Evolutionary conservation across 1,139 yeast genomes (phyloP), one percentile per base, ranked within the genome.

Genomic region (Hemisphaericaspora lyxosophila): DNA sequence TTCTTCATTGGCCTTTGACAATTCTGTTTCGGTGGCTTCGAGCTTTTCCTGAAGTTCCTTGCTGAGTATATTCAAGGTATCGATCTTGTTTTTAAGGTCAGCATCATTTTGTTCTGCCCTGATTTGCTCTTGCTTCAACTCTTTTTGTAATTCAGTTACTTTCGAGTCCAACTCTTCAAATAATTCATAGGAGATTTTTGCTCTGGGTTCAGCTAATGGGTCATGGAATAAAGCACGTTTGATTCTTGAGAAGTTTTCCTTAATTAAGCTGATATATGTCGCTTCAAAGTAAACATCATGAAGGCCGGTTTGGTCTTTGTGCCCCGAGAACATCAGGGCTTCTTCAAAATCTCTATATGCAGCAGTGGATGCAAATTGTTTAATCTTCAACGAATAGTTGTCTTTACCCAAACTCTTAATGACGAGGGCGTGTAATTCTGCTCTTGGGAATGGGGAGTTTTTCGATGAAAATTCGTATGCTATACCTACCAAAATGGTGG

Each of bases 381-480:
- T 79, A 5, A 92, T 75, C 47, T 84, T 82, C 33, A 85, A 70
- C 1, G 84, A 73, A 51, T 87, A 89, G 45, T 85, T 86, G 47
- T 89, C 96, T 37, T 78, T 73, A 1, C 97, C 97, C 35, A 92
- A 67, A n/a, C 82, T 71, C 43, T 80, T 83, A 2, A 74, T 67
- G 24, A 94, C 64, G 31, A 87, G 62, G 1, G 77, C 62, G 52
- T 82, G 81, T 28, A 87, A 65, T n/a, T 80, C 84, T 1, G 60
- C 55, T 49, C 96, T 73, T 0, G 87, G 52, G 9, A 86, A 62
- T 1, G 96, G 90, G 0, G 97, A 85, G 2, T 69, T 65, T 36
- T 73, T 72, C 3, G 88, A 69, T 4, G 94, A 81, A 54, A 90
- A 92, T 46, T 90, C 97, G 54, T 87, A 94, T 0, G 81, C 71